Percentiles rank a stretch among this genome's conserved stretches.
Evolutionary conservation across 1,284 basidiomycete species (phyloP).

Genomic region (Pulveroboletus sp.): DNA sequence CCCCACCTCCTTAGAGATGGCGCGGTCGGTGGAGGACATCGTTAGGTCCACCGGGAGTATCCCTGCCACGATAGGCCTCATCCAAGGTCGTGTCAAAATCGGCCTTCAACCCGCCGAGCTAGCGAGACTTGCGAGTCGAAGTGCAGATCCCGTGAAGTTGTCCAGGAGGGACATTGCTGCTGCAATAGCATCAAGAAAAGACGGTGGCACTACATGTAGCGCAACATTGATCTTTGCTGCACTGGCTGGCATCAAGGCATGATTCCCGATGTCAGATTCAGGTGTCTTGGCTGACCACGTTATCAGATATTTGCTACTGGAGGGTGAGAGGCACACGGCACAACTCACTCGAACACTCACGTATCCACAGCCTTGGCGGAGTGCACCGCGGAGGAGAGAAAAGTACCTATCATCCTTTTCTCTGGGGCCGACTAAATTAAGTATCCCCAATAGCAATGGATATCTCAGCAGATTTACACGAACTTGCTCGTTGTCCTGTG

Average conservation of each 20-base stretch:
- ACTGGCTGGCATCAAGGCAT: constrained; percentile 79
- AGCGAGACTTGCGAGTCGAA: constrained; percentile 67
- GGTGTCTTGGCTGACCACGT: constrained; percentile 1
- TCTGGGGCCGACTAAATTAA: neutral
- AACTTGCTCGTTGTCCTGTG: constrained; percentile 83
- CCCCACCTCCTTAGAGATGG: constrained; percentile 77
- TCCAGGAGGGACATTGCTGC: constrained; percentile 87
- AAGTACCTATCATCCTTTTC: constrained; percentile 50
- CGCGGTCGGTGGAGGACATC: constrained; percentile 73
- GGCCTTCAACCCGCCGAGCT: constrained; percentile 74
- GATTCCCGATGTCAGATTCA: neutral
- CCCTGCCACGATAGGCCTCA: constrained; percentile 90
- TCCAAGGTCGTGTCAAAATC: constrained; percentile 84
- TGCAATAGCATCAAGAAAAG: constrained; percentile 63
- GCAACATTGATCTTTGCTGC: constrained; percentile 85
- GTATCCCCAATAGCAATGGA: constrained; percentile 75
- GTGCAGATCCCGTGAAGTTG: constrained; percentile 66
- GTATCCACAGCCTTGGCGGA: constrained; percentile 66
- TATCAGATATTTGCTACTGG: constrained; percentile 77
- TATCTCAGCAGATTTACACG: constrained; percentile 88
- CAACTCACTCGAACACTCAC: constrained; percentile 14
- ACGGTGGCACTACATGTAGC: constrained; percentile 92
- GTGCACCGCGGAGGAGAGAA: constrained; percentile 93
- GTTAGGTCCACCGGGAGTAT: constrained; percentile 77
- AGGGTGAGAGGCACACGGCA: constrained; percentile 50